These are phyloP conservation scores for Trichoderma sp. DNA, from an alignment of 2,329 filamentous ascomycete species.

Conservation along the genomic window DNA sequence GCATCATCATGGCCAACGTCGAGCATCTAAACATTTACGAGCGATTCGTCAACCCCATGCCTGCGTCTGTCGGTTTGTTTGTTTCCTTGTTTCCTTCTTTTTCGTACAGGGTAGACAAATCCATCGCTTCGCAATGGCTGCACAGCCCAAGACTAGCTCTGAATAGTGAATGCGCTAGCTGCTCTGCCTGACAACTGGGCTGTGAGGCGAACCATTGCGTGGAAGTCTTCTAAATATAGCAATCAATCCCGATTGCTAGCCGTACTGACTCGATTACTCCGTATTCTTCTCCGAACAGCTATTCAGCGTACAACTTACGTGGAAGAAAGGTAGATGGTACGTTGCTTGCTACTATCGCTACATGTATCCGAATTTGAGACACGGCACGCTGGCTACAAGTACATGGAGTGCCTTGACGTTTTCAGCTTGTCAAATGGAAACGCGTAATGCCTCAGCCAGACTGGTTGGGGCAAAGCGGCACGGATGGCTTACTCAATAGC, in stretches of 20 bases:
- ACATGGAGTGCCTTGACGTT: neutral
- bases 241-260: neutral
- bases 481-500: neutral
- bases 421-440: neutral
- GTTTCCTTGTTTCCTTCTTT: neutral
- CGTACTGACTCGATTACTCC: too few species aligned
- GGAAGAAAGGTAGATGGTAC: too few species aligned
- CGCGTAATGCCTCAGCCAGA: neutral
- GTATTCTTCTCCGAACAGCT: too few species aligned
- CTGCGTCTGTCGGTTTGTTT: neutral
- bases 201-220: constrained; percentile 9
- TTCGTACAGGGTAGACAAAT: neutral
- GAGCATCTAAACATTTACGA: neutral
- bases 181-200: neutral
- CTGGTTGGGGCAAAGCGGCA: neutral
- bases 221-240: constrained; percentile 4
- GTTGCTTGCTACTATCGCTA: too few species aligned
- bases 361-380: too few species aligned
- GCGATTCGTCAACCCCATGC: neutral
- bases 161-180: neutral
- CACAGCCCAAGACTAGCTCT: neutral
- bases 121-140: neutral
- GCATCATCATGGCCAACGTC: too few species aligned
- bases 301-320: too few species aligned
- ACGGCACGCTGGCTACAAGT: too few species aligned